Conservation (phyloP, 108 stramenopile genomes). For the Skeletonema costatum region DNA sequence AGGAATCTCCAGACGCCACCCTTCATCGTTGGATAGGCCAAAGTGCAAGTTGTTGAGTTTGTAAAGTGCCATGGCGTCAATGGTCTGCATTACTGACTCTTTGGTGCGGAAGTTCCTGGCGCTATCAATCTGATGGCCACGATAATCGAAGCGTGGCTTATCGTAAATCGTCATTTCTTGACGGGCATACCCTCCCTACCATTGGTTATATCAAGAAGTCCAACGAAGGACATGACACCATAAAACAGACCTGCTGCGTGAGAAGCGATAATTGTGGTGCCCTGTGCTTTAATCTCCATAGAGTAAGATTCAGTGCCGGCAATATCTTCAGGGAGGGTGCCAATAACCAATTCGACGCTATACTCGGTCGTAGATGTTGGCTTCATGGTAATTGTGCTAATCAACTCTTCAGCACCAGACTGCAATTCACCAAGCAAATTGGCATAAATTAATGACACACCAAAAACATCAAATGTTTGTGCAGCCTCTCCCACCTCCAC, state of each 20-base stretch:
- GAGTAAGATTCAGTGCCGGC: not conserved
- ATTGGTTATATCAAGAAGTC: not conserved
- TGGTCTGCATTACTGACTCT: constrained; percentile 51
- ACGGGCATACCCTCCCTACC: not conserved
- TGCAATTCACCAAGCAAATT: not conserved
- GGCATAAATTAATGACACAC: not conserved
- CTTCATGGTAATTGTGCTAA: not conserved
- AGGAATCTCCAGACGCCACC: constrained; percentile 44
- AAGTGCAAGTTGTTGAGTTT: constrained; percentile 86
- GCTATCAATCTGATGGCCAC: constrained; percentile 83
- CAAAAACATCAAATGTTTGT: constrained; percentile 2
- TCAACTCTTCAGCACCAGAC: constrained; percentile 1
- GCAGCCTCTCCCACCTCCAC: not conserved
- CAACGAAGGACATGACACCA: constrained; percentile 19
- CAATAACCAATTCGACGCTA: not conserved
- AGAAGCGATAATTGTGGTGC: constrained; percentile 12
- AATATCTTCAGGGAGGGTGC: not conserved
- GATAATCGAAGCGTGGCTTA: constrained; percentile 62
- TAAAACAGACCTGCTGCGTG: constrained; percentile 7
- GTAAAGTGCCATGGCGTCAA: constrained; percentile 68
- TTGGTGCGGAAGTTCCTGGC: constrained; percentile 77
- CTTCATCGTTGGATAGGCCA: constrained; percentile 70
- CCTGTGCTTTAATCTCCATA: constrained; percentile 1
- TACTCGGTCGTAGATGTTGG: not conserved
- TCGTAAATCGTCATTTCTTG: constrained; percentile 51